Evolutionary conservation across 768 basidiomycete species (phyloP).

Genomic region (Agrocybe praecox): DNA sequence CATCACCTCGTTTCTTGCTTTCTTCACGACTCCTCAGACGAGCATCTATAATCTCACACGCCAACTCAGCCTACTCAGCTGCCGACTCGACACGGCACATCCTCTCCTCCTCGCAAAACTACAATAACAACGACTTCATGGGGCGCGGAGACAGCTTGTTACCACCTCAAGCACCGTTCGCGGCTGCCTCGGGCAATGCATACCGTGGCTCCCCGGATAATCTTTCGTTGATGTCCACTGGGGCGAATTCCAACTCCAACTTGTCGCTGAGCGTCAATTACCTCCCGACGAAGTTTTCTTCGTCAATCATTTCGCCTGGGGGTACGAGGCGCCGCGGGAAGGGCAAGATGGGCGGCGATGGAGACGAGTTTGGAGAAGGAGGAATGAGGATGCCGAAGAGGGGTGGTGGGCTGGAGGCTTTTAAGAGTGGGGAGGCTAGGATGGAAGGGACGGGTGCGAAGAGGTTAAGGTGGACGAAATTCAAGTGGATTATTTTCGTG

Average conservation of each 20-base stretch:
- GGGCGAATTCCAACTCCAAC: conserved; percentile 39
- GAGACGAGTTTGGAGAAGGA: conserved; percentile 14
- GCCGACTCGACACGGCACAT: conserved; percentile 49
- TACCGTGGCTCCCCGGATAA: conserved; percentile 3
- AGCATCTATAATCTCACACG: conserved; percentile 29
- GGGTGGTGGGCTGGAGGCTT: conserved; percentile 73
- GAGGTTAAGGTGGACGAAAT: conserved; percentile 73
- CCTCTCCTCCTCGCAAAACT: conserved; percentile 23
- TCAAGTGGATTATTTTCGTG: conserved; percentile 81
- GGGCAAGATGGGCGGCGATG: conserved; percentile 34
- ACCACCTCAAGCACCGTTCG: conserved; percentile 41
- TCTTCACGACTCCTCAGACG: background rate
- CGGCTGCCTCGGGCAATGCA: conserved; percentile 1
- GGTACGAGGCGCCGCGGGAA: conserved; percentile 37
- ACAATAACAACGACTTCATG: conserved; percentile 6
- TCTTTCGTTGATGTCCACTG: conserved; percentile 27
- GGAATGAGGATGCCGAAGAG: conserved; percentile 48
- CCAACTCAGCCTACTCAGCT: conserved; percentile 41
- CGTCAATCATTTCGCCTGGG: conserved; percentile 33
- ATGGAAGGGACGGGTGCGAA: conserved; percentile 42
- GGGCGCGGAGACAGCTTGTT: background rate
- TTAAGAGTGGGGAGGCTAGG: conserved; percentile 49
- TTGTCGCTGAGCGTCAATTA: conserved; percentile 73
- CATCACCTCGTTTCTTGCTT: no score
- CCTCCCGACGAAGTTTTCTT: conserved; percentile 75